These are phyloP conservation scores for Penicillium rolfsii DNA, from an alignment of 2,329 filamentous ascomycete species.

Conservation along the genomic window DNA sequence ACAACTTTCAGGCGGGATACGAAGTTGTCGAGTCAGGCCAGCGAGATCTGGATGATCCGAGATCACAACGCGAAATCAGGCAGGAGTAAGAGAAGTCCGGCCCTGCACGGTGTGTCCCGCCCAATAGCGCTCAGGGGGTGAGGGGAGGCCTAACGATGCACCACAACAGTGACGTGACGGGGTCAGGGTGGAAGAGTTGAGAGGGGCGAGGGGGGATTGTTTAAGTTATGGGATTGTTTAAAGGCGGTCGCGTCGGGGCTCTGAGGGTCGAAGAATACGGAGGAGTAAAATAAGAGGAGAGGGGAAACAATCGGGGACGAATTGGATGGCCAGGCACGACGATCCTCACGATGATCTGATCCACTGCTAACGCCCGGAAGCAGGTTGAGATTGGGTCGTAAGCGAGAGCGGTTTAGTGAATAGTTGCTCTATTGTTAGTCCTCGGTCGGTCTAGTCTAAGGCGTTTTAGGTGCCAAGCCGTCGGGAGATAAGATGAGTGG, in stretches of 20 bases:
- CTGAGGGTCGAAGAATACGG: slow-evolving; percentile 22
- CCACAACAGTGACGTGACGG: slow-evolving; percentile 25
- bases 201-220: too few relatives aligned
- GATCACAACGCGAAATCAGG: slow-evolving; percentile 20
- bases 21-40: slow-evolving; percentile 12
- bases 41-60: slow-evolving; percentile 18
- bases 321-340: slow-evolving; percentile 9
- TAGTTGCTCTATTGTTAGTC: background rate
- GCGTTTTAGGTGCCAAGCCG: background rate
- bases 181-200: slow-evolving; percentile 11
- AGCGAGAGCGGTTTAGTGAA: slow-evolving; percentile 8
- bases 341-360: slow-evolving; percentile 13
- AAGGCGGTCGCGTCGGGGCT: slow-evolving; percentile 37
- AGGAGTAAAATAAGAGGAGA: background rate
- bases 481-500: slow-evolving; percentile 17
- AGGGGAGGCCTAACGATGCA: slow-evolving; percentile 25
- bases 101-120: slow-evolving; percentile 16
- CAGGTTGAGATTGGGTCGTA: slow-evolving; percentile 8
- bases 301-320: background rate
- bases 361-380: slow-evolving; percentile 9
- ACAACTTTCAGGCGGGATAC: slow-evolving; percentile 6
- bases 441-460: background rate
- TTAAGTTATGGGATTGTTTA: slow-evolving; percentile 3
- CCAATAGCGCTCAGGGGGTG: slow-evolving; percentile 20
- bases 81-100: slow-evolving; percentile 20